Conservation (phyloP, 257 asterid genomes). For the Solanum appendiculatum region DNA sequence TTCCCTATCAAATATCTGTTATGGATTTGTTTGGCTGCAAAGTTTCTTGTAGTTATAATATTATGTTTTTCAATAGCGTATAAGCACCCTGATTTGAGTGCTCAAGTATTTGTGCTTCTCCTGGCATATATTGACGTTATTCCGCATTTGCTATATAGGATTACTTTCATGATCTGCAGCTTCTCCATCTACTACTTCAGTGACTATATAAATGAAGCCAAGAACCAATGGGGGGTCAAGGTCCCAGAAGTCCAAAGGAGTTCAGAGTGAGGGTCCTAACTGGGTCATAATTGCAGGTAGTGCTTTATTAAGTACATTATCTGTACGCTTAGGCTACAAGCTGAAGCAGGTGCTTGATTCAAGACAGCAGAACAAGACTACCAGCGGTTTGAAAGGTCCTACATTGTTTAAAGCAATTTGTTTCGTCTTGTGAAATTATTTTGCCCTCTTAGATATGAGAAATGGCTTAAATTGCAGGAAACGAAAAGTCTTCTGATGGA, state of each 20-base stretch:
- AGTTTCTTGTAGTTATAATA: background rate
- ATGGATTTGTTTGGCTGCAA: background rate
- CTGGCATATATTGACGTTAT: background rate
- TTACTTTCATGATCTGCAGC: slow-evolving; percentile 19
- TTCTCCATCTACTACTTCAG: slow-evolving; percentile 4
- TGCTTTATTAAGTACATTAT: slow-evolving; percentile 66
- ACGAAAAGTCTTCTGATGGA: slow-evolving; percentile 32
- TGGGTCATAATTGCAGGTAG: slow-evolving; percentile 84
- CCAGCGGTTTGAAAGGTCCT: slow-evolving; percentile 43
- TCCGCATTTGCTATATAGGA: slow-evolving; percentile 11
- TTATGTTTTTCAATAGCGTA: background rate
- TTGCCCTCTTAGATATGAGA: slow-evolving; percentile 8
- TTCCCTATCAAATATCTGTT: background rate
- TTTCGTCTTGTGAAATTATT: background rate
- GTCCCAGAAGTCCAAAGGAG: slow-evolving; percentile 28
- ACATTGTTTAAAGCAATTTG: background rate
- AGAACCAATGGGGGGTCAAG: slow-evolving; percentile 32
- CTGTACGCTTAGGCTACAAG: slow-evolving; percentile 73
- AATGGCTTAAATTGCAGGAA: slow-evolving; percentile 35
- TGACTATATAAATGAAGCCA: slow-evolving; percentile 41
- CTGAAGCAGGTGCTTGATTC: slow-evolving; percentile 68
- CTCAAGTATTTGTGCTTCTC: background rate
- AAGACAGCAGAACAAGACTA: slow-evolving; percentile 30
- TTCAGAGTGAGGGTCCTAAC: slow-evolving; percentile 57
- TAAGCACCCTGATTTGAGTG: background rate